Evolutionary conservation across 108 stramenopile genomes (phyloP).

Genomic region (Licmophora abbreviata): DNA sequence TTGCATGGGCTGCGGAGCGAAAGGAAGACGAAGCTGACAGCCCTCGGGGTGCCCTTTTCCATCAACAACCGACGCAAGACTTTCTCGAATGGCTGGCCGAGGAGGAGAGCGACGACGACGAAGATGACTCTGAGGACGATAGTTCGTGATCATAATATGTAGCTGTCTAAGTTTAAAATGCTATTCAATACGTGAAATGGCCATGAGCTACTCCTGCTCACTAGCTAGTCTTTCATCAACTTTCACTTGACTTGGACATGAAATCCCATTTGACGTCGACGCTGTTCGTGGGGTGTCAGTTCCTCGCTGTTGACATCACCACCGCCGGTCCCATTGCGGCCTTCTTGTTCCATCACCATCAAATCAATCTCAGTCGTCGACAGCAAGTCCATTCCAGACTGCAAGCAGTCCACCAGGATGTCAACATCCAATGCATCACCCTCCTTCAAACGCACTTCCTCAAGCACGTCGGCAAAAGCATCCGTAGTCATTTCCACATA

Average conservation of each 20-base stretch:
- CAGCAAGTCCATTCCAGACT: constrained; percentile 41
- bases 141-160: not conserved
- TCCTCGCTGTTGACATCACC: constrained; percentile 3
- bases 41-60: constrained; percentile 43
- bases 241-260: constrained; percentile 4
- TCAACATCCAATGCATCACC: constrained; percentile 19
- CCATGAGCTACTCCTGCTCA: not conserved
- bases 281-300: constrained; percentile 16
- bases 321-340: too few relatives aligned
- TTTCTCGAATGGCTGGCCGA: constrained; percentile 81
- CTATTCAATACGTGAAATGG: not conserved
- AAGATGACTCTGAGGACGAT: constrained; percentile 31
- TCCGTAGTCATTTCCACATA: constrained; percentile 46
- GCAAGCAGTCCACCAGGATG: constrained; percentile 39
- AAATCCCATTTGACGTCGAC: constrained; percentile 14
- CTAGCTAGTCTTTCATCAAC: not conserved
- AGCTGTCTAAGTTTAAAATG: not conserved
- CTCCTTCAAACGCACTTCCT: constrained; percentile 13
- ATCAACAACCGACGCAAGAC: constrained; percentile 62
- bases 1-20: constrained; percentile 65
- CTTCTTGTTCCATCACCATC: not conserved
- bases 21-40: constrained; percentile 39
- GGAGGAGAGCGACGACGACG: constrained; percentile 42
- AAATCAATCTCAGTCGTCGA: not conserved
- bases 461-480: constrained; percentile 36